A percentile compares a stretch with the other conserved stretches of the same genome.
Conservation (phyloP, 208 protist genomes). For the Leishmania major region DNA sequence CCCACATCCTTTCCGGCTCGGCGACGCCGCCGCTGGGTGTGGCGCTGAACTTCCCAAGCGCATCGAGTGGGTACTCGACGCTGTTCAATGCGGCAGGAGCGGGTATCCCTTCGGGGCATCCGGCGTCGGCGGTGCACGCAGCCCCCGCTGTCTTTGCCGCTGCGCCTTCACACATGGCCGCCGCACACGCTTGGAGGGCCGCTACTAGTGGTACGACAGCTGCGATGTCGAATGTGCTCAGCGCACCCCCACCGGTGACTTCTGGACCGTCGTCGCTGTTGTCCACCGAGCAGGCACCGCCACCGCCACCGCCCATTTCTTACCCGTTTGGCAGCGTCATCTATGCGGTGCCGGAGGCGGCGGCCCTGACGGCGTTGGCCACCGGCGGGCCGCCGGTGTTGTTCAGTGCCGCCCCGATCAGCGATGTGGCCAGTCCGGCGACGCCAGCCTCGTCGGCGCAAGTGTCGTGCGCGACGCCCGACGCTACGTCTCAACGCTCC, state of each 20-base stretch:
- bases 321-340: not conserved
- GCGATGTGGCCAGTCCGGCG: not conserved
- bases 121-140: not conserved
- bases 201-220: not conserved
- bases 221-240: not conserved
- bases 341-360: not conserved
- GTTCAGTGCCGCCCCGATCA: not conserved
- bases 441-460: not conserved
- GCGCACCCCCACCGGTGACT: not conserved
- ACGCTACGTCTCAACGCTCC: not conserved
- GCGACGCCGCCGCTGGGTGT: not conserved
- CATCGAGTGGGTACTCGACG: not conserved
- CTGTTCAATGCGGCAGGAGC: not conserved
- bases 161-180: not conserved
- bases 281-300: not conserved
- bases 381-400: not conserved
- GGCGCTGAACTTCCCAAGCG: not conserved
- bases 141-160: not conserved
- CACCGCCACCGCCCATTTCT: constrained; percentile 5
- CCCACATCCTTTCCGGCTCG: not conserved
- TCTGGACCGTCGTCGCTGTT: not conserved
- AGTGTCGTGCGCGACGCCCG: not conserved
- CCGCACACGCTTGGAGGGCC: not conserved
- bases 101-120: not conserved
- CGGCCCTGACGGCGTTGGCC: not conserved